Percentiles rank a stretch among this genome's conserved stretches.
phyloP scores from a whole-genome alignment of 192 early-diverging fungal genomes.

The Kappamyces sp. region DNA sequence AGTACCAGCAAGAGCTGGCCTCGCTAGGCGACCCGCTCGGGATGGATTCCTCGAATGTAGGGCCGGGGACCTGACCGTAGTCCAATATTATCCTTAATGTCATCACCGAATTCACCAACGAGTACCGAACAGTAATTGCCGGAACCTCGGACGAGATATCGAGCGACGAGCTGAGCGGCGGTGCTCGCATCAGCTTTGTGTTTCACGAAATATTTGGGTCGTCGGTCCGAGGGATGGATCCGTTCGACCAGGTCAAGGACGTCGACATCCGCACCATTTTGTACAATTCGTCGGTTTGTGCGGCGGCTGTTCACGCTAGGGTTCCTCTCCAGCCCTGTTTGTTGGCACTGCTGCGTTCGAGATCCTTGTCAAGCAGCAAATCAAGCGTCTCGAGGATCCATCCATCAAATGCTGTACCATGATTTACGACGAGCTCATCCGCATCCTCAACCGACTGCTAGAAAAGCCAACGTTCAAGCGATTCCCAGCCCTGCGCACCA shows the following conservation, averaged over 20 bases:
- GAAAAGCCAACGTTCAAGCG: conserved; percentile 92
- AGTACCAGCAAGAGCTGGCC: conserved; percentile 81
- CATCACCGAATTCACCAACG: conserved; percentile 97
- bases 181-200: conserved; percentile 98
- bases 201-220: conserved; percentile 95
- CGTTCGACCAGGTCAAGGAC: conserved; percentile 98
- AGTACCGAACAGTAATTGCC: conserved; percentile 92
- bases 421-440: conserved; percentile 96
- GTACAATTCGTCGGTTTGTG: conserved; percentile 86
- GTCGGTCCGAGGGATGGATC: conserved; percentile 91
- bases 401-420: conserved; percentile 90
- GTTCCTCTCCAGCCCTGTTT: conserved; percentile 95
- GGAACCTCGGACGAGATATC: conserved; percentile 95
- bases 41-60: background rate
- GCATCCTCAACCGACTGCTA: conserved; percentile 88
- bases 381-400: conserved; percentile 96
- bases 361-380: conserved; percentile 98
- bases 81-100: conserved; percentile 92
- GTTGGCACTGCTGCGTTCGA: conserved; percentile 96
- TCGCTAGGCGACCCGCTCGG: conserved; percentile 84
- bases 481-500: conserved; percentile 91
- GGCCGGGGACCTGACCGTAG: conserved; percentile 23
- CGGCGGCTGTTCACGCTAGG: conserved; percentile 36
- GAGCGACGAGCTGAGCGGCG: conserved; percentile 90
- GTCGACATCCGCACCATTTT: conserved; percentile 96